These are phyloP conservation scores for Eucalyptus pumila DNA, from an alignment of 345 rosid genomes.

Conservation along the genomic window DNA sequence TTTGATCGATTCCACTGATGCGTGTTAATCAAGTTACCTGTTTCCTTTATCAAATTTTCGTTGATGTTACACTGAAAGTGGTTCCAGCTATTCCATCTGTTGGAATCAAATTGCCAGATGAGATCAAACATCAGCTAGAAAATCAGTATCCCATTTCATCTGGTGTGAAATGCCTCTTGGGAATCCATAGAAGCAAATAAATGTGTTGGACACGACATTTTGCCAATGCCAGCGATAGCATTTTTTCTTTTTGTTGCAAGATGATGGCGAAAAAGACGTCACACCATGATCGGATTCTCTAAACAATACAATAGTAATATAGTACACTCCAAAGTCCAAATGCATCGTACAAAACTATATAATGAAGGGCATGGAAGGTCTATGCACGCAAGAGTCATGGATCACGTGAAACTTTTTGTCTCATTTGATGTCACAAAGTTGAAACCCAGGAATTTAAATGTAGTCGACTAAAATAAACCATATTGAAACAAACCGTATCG, in stretches of 20 bases:
- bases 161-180: background rate
- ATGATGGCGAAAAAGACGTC: background rate
- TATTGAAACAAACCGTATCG: background rate
- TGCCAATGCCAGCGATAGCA: background rate
- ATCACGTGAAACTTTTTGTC: background rate
- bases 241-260: background rate
- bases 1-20: background rate
- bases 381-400: background rate
- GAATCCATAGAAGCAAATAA: background rate
- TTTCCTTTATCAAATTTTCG: slow-evolving; percentile 32
- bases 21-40: slow-evolving; percentile 7
- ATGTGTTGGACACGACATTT: background rate
- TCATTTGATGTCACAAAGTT: background rate
- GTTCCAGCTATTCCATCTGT: slow-evolving; percentile 62
- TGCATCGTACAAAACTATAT: background rate
- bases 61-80: slow-evolving; percentile 30
- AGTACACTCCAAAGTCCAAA: background rate
- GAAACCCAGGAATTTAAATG: background rate
- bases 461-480: background rate
- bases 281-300: background rate
- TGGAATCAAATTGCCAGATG: background rate
- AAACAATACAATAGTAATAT: background rate
- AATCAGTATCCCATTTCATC: background rate
- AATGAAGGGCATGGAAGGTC: background rate
- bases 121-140: background rate